phyloP scores from a whole-genome alignment of 1,284 basidiomycete genomes.

The Trametes sp. region DNA sequence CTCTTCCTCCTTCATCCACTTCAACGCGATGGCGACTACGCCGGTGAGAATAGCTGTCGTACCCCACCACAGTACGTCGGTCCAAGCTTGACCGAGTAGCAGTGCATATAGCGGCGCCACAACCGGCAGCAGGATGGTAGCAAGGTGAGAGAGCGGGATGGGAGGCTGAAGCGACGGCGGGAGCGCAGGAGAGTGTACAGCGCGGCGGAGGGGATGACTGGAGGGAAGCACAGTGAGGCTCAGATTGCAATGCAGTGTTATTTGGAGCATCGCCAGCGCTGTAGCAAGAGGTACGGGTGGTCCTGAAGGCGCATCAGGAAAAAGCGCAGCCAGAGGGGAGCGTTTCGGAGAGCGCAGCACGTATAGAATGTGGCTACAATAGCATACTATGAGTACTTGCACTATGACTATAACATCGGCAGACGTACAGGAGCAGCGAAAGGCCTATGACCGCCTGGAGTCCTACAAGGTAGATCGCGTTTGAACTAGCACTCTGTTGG shows the following conservation, averaged over 20 bases:
- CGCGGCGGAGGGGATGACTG: conserved; percentile 20
- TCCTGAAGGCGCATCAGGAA: conserved; percentile 21
- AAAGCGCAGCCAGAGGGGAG: conserved; percentile 35
- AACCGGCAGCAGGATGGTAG: conserved; percentile 25
- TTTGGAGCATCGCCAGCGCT: conserved; percentile 33
- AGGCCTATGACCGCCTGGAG: conserved; percentile 35
- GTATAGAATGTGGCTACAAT: conserved; percentile 38
- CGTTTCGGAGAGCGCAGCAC: conserved; percentile 28
- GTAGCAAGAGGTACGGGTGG: conserved; percentile 29
- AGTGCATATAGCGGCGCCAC: conserved; percentile 35
- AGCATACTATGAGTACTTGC: background rate
- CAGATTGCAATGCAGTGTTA: conserved; percentile 35
- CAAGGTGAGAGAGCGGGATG: conserved; percentile 29
- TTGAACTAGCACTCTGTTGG: conserved; percentile 30
- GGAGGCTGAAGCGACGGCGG: conserved; percentile 22
- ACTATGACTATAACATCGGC: background rate
- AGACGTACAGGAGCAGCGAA: conserved; percentile 38
- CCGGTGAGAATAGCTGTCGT: conserved; percentile 24
- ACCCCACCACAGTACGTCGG: conserved; percentile 40
- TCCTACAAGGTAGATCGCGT: conserved; percentile 29
- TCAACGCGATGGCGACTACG: conserved; percentile 31
- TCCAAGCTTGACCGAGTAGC: conserved; percentile 26
- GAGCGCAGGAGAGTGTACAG: conserved; percentile 4
- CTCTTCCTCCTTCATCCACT: conserved; percentile 35
- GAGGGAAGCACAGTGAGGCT: conserved; percentile 28